These are phyloP conservation scores for Ophiostoma piceae DNA, from an alignment of 2,329 filamentous ascomycete species.

Conservation along the genomic window DNA sequence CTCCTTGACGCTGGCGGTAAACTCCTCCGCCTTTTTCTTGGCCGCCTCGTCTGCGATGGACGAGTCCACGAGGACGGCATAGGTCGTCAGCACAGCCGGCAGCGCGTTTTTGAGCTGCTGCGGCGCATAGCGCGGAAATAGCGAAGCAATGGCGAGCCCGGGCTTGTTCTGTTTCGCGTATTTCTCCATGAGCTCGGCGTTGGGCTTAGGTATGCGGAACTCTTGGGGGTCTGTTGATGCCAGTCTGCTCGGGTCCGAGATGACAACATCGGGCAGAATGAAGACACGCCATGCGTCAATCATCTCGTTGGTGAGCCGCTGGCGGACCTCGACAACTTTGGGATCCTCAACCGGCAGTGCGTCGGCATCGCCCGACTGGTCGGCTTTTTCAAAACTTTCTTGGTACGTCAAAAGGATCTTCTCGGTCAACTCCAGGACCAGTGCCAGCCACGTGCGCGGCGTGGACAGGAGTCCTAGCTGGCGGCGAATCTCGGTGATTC, in stretches of 20 bases:
- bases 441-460: conserved; percentile 34
- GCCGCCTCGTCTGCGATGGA: conserved; percentile 26
- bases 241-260: conserved; percentile 21
- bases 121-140: conserved; percentile 36
- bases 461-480: conserved; percentile 35
- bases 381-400: conserved; percentile 23
- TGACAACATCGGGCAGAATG: conserved; percentile 31
- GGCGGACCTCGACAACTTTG: background rate
- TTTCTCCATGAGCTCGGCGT: conserved; percentile 21
- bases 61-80: conserved; percentile 37
- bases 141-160: conserved; percentile 32
- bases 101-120: conserved; percentile 30
- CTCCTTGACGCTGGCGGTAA: conserved; percentile 29
- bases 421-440: conserved; percentile 36
- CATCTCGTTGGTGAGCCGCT: conserved; percentile 37
- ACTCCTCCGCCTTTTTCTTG: conserved; percentile 28
- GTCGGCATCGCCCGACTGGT: background rate
- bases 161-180: conserved; percentile 27
- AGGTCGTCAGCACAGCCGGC: conserved; percentile 38
- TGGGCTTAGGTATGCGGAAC: conserved; percentile 26
- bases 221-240: background rate
- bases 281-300: conserved; percentile 41
- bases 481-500: conserved; percentile 37
- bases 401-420: conserved; percentile 22
- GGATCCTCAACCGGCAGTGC: background rate